These are phyloP conservation scores for Phoma sp. DNA, from an alignment of 2,329 filamentous ascomycete genomes.

Conservation along the genomic window DNA sequence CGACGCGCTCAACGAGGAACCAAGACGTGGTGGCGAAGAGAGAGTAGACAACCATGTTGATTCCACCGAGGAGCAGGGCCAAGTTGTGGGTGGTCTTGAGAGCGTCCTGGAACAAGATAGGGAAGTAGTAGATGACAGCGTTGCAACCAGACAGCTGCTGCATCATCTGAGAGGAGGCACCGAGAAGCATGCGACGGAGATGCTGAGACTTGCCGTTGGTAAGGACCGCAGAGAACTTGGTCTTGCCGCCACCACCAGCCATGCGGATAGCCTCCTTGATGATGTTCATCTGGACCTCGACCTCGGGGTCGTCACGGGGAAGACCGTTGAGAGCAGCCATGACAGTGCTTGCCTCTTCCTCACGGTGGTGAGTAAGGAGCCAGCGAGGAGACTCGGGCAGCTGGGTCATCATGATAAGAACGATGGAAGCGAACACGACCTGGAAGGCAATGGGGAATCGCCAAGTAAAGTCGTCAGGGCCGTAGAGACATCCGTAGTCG, in stretches of 20 bases:
- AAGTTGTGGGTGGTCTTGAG: slow-evolving; percentile 56
- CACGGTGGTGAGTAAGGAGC: slow-evolving; percentile 43
- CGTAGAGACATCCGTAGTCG: slow-evolving; percentile 52
- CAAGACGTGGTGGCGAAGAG: slow-evolving; percentile 65
- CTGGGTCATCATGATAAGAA: slow-evolving; percentile 44
- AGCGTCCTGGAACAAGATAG: slow-evolving; percentile 54
- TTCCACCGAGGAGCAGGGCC: slow-evolving; percentile 53
- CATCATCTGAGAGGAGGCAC: slow-evolving; percentile 65
- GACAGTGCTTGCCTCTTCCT: slow-evolving; percentile 56
- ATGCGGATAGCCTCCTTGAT: slow-evolving; percentile 61
- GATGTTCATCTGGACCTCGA: slow-evolving; percentile 64
- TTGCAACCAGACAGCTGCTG: slow-evolving; percentile 58
- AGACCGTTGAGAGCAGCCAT: slow-evolving; percentile 56
- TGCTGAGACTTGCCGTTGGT: slow-evolving; percentile 69
- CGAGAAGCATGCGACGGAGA: slow-evolving; percentile 66
- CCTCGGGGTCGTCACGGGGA: slow-evolving; percentile 60
- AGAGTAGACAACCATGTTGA: slow-evolving; percentile 63
- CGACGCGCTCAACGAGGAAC: slow-evolving; percentile 70
- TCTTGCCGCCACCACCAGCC: slow-evolving; percentile 45
- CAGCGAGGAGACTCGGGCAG: slow-evolving; percentile 41
- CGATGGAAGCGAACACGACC: slow-evolving; percentile 52
- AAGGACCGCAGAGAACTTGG: slow-evolving; percentile 58
- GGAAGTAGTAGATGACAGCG: slow-evolving; percentile 55
- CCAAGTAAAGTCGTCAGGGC: slow-evolving; percentile 48
- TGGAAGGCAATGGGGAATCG: slow-evolving; percentile 61